Base-by-base conservation (phyloP, 1,284 basidiomycete species). In the Ceratorhiza oryzae-sativae region DNA sequence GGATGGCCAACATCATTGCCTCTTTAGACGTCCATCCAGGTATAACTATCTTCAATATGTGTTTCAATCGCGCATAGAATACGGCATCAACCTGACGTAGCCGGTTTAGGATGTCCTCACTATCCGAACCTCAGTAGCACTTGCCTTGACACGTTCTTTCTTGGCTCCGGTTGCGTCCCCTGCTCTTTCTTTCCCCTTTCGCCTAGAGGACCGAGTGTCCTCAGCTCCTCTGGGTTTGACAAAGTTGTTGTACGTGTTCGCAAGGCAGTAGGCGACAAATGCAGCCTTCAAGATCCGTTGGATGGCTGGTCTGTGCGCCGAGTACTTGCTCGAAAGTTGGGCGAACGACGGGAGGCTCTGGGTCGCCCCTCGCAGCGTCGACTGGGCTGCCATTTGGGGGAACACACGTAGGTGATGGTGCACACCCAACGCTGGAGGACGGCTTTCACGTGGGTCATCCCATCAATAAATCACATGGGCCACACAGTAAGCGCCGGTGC, bases 1-100 rank as follows among this genome's bases (percentile, higher is more conserved):
- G 95, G 82, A 94, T 90, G 68, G 91, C 82, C 5, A 99, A 85
- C 72, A 98, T 86, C 51, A 92, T 83, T 0, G 94, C 93, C 80
- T 98, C 95, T 77, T 94, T 93, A 3, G 91, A 94, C 60, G 87
- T 86, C 75, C 94, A 82, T 27, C 90, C 87, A 1, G 96, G 97
- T 72, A 98, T 94, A 20, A 97, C 93, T 74, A 98, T 97, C 36
- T 88, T 86, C 30, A 98, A 83, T 60, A 99, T 90, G 49, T 82
- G 82, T 55, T 87, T 86, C 32, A 99, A 84, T 10, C 94, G 87
- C 76, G 89, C 85, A 77, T 96, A 96, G 83, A 98, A 98, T 18
- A 93, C 80, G 0, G 91, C 92, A 80, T 98, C 96, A 41, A 97
- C 90, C 88, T 95, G 75, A 23, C n/a, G 34, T 51, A 23, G 67